A percentile compares a stretch with the other conserved stretches of the same genome.
Conservation (phyloP, 2,329 filamentous ascomycete genomes). For the Sclerotinia borealis region DNA sequence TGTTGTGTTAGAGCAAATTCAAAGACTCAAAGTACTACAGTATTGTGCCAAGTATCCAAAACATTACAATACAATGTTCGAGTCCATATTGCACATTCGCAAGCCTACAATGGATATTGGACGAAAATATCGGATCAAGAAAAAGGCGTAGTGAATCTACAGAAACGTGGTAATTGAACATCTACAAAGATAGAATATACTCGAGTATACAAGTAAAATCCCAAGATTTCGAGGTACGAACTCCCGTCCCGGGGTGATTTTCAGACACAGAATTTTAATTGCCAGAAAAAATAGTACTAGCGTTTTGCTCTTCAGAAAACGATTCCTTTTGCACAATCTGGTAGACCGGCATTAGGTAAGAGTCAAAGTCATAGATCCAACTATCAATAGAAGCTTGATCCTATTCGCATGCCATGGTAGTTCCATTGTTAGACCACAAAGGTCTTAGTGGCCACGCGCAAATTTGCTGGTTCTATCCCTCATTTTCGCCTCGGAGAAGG, state of each 20-base stretch:
- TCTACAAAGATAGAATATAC: not conserved
- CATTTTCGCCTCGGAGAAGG: slow-evolving; percentile 27
- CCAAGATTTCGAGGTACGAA: not conserved
- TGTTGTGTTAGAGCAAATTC: too few species aligned
- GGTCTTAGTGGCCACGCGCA: slow-evolving; percentile 38
- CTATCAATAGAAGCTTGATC: slow-evolving; percentile 28
- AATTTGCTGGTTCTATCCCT: slow-evolving; percentile 34
- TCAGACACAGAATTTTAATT: not conserved
- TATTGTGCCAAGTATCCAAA: not conserved
- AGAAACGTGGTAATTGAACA: not conserved
- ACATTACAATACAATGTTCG: not conserved
- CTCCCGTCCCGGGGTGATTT: too few species aligned
- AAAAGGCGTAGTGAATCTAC: too few species aligned
- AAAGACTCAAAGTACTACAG: too few species aligned
- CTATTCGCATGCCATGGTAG: slow-evolving; percentile 28
- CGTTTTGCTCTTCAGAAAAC: not conserved
- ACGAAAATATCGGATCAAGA: not conserved
- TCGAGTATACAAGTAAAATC: not conserved
- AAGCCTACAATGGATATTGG: not conserved
- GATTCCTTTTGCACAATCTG: not conserved
- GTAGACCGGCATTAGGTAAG: slow-evolving; percentile 18
- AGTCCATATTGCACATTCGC: not conserved
- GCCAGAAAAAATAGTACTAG: not conserved
- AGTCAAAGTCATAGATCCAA: slow-evolving; percentile 29
- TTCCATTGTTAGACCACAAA: slow-evolving; percentile 26